Percentiles rank a stretch among this genome's conserved stretches.
These are phyloP conservation scores for Rutstroemia sp. DNA, from an alignment of 2,329 filamentous ascomycete species.

Conservation along the genomic window DNA sequence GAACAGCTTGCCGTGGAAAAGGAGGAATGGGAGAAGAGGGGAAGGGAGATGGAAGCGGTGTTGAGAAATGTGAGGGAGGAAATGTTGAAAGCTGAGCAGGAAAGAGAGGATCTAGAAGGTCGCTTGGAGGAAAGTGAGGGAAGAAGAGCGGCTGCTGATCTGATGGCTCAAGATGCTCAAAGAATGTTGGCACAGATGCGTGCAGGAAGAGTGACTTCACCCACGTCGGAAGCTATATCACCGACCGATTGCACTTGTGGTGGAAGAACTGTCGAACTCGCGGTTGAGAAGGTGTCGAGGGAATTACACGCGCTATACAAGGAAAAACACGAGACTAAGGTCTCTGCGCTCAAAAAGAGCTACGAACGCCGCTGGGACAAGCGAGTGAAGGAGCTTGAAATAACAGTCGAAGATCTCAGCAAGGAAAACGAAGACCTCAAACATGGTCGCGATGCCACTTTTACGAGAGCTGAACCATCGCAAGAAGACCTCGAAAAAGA, in stretches of 20 bases:
- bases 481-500: slow-evolving; percentile 57
- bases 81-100: slow-evolving; percentile 68
- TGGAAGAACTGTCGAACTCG: slow-evolving; percentile 66
- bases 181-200: slow-evolving; percentile 69
- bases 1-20: slow-evolving; percentile 71
- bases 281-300: slow-evolving; percentile 84
- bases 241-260: slow-evolving; percentile 23
- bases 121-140: slow-evolving; percentile 73
- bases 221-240: slow-evolving; percentile 32
- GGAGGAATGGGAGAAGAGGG: slow-evolving; percentile 75
- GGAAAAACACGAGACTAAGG: slow-evolving; percentile 94
- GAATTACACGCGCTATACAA: slow-evolving; percentile 94
- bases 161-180: slow-evolving; percentile 68
- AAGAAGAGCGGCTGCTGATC: slow-evolving; percentile 65
- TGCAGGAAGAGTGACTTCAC: slow-evolving; percentile 39
- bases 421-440: slow-evolving; percentile 71
- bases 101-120: slow-evolving; percentile 69
- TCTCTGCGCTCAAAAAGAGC: slow-evolving; percentile 76
- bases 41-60: slow-evolving; percentile 77
- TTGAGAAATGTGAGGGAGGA: slow-evolving; percentile 75
- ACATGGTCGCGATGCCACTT: slow-evolving; percentile 50
- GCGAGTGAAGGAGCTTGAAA: slow-evolving; percentile 71
- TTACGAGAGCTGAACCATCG: slow-evolving; percentile 45
- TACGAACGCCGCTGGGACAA: slow-evolving; percentile 89
- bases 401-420: slow-evolving; percentile 58